Evolutionary conservation across 2,329 filamentous ascomycete species (phyloP).

Genomic region (Beauveria scarabaeidicola): DNA sequence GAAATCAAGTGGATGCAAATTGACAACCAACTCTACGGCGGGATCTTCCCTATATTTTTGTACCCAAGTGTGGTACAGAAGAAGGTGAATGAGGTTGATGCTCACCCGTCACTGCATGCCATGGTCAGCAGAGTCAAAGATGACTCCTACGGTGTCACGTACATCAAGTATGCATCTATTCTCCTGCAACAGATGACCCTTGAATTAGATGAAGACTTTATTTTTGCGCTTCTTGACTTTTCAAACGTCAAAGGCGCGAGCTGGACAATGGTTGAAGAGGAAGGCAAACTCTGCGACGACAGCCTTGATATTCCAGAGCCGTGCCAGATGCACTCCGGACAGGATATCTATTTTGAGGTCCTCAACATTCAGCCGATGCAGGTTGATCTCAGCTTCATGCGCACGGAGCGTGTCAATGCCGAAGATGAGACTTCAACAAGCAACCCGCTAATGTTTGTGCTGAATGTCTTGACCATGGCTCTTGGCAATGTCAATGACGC

Average conservation of each 20-base stretch:
- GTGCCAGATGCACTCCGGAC: conserved; percentile 69
- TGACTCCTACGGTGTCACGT: conserved; percentile 93
- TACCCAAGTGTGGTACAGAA: conserved; percentile 98
- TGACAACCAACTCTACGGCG: conserved; percentile 96
- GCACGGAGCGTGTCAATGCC: conserved; percentile 91
- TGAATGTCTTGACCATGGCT: conserved; percentile 98
- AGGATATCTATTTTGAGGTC: conserved; percentile 97
- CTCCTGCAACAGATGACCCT: conserved; percentile 96
- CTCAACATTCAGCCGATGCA: conserved; percentile 98
- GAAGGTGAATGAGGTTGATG: conserved; percentile 90
- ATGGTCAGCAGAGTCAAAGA: conserved; percentile 95
- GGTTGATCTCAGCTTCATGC: conserved; percentile 91
- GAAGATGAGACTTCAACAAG: conserved; percentile 86
- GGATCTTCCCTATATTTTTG: conserved; percentile 93
- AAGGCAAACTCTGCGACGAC: conserved; percentile 83
- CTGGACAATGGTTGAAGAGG: conserved; percentile 60
- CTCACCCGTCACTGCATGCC: conserved; percentile 87
- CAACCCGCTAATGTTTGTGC: conserved; percentile 96
- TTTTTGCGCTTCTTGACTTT: conserved; percentile 92
- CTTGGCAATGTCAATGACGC: conserved; percentile 99
- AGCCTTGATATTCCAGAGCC: conserved; percentile 88
- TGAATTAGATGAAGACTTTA: conserved; percentile 96
- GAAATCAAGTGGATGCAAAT: conserved; percentile 98
- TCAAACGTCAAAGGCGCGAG: conserved; percentile 84
- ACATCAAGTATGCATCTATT: conserved; percentile 95